Base-by-base conservation (phyloP, 495 filamentous ascomycete genomes). In the Daldinia decipiens region DNA sequence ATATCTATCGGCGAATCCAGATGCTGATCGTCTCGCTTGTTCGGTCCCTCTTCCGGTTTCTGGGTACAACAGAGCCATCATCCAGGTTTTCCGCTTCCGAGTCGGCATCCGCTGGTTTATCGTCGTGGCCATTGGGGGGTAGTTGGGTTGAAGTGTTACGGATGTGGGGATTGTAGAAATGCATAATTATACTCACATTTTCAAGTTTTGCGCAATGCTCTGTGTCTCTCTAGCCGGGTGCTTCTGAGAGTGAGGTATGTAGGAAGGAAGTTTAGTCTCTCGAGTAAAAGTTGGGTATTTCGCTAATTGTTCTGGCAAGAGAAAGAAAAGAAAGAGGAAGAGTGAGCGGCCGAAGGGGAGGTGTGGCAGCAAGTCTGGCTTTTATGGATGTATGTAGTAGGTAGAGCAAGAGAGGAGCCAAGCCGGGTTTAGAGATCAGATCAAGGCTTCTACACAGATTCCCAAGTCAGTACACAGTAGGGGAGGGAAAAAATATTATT, bases 281-380 rank as follows among this genome's bases (percentile, higher is more conserved):
- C 66, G 59, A 70, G 39, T 60, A 68, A 59, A 61, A 71, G 72
- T 63, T 69, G 67, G 76, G 67, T 67, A 74, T 68, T 75, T 78
- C 59, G 71, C 70, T 61, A 65, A 68, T 64, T 70, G 62, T 53
- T 68, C 70, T 72, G 73, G 75, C 71, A 74, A 76, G 65, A 70
- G 71, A 71, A 75, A 75, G 68, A 72, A 72, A 73, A 71, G 50
- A 39, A 60, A 71, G 57, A 56, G 32, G 39, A 51, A 64, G 39
- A 19, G 56, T 51, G 60, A 65, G 55, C 29, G 59, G 68, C 17
- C 36, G 64, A 36, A 71, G 60, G 66, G 68, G 73, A 72, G 73
- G 74, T 62, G 76, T 70, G 74, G 74, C 73, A 59, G 52, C 27
- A 47, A 47, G 53, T 13, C 34, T 50, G 59, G 74, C 62, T 78